Conservation (phyloP, 2,329 filamentous ascomycete genomes). For the Didymellaceae sp. region DNA sequence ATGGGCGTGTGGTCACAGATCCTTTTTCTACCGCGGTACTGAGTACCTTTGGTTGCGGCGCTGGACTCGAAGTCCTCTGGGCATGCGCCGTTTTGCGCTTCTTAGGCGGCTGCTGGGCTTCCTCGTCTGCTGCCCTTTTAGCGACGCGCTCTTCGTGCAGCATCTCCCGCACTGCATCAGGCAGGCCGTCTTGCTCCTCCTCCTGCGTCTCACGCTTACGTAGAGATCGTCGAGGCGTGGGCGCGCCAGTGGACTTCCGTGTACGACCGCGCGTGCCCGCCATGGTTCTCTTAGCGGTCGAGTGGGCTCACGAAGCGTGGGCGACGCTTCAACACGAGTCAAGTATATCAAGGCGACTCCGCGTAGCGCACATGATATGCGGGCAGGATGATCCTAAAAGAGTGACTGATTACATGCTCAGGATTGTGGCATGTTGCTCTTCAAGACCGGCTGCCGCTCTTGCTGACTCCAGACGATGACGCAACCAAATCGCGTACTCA, state of each 20-base stretch:
- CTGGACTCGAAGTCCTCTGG: constrained; percentile 11
- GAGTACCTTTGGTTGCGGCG: background rate
- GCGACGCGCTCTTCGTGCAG: constrained; percentile 50
- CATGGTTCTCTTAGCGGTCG: constrained; percentile 27
- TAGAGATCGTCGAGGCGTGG: constrained; percentile 33
- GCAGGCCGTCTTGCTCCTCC: constrained; percentile 40
- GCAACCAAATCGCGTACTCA: constrained; percentile 16
- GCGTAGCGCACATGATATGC: constrained; percentile 2
- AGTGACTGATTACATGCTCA: background rate
- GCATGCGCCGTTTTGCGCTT: constrained; percentile 38
- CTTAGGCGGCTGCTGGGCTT: constrained; percentile 49
- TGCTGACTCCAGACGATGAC: constrained; percentile 12
- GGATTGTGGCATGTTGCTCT: background rate
- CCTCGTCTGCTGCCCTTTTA: constrained; percentile 34
- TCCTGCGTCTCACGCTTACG: constrained; percentile 28
- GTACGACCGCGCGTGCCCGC: constrained; percentile 34
- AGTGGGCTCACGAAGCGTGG: constrained; percentile 1
- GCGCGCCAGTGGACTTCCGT: constrained; percentile 25
- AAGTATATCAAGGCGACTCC: background rate
- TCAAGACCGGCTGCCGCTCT: background rate
- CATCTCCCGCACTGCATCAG: constrained; percentile 56
- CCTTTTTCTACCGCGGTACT: background rate
- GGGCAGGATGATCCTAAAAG: background rate
- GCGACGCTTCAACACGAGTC: background rate
- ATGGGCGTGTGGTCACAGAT: background rate